Evolutionary conservation across 768 basidiomycete species (phyloP), one percentile per base, ranked within the genome.

Genomic region (Myochromella boudieri): DNA sequence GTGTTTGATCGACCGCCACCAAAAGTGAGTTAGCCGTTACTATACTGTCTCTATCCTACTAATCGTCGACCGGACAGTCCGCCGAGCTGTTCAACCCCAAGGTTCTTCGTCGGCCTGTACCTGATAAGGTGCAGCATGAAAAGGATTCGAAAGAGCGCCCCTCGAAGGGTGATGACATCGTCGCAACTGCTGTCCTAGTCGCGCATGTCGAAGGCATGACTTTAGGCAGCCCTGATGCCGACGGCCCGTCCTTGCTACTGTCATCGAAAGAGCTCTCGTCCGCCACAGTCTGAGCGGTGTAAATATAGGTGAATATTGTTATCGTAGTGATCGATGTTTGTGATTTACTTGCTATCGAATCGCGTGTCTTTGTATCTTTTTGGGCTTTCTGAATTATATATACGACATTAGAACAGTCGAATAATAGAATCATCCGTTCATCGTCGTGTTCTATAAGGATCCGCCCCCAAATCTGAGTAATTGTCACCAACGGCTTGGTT

Each of bases 1-100:
- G 62, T 59, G 10, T 77, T 67, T 48, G 78, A 82, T 52, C 67
- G 80, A 32, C 71, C 74, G 1, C 70, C 69, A 3, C 71, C 70
- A 12, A 82, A 74, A 64, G 74, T 74, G 52, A 39, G 58, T 49
- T 2, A 14, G 26, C 10, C 28, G 18, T 3, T 15, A 17, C 10
- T 6, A 5, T 27, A 6, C 15, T 33, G 20, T 22, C n/a, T 22
- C 34, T 18, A 48, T 18, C 17, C 3, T 41, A 37, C 15, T 44
- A 29, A 37, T 1, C 27, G 14, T 32, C 18, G 26, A 12, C n/a
- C 24, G 36, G 3, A 21, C 40, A 67, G 66, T 62, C 61, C 8
- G 54, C 58, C 6, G 68, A 72, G 50, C 56, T 69, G 24, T 69
- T 59, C 40, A 70, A 70, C 44, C 68, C 68, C 6, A 70, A 68